These are phyloP conservation scores for Apiotrichum siamense DNA, from an alignment of 1,284 basidiomycete species.

Conservation along the genomic window DNA sequence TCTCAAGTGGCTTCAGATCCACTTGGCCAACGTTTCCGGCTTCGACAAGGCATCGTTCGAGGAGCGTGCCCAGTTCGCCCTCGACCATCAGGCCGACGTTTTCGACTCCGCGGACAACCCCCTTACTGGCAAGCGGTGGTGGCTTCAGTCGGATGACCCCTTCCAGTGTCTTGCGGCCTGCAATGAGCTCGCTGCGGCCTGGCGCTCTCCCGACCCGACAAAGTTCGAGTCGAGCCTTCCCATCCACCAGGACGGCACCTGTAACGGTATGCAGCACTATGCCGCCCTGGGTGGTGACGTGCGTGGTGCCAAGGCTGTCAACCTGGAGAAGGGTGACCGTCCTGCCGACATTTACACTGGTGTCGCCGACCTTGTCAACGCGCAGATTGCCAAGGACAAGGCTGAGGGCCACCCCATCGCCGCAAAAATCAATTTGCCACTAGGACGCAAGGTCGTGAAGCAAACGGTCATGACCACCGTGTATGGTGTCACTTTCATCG, in stretches of 20 bases:
- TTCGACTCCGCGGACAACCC: constrained; percentile 81
- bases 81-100: constrained; percentile 68
- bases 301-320: constrained; percentile 86
- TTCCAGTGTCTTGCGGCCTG: constrained; percentile 96
- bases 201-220: constrained; percentile 67
- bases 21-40: constrained; percentile 86
- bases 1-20: constrained; percentile 81
- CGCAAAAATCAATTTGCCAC: constrained; percentile 64
- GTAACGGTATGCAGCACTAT: constrained; percentile 98
- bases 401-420: constrained; percentile 57
- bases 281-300: constrained; percentile 93
- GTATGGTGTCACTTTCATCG: constrained; percentile 91
- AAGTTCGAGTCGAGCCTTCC: constrained; percentile 72
- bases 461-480: constrained; percentile 99
- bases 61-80: constrained; percentile 76
- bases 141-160: constrained; percentile 87
- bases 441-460: constrained; percentile 94
- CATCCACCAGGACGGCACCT: constrained; percentile 97
- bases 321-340: constrained; percentile 74
- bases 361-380: constrained; percentile 64
- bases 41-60: constrained; percentile 93
- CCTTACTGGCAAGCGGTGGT: constrained; percentile 75
- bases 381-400: constrained; percentile 50
- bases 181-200: constrained; percentile 73
- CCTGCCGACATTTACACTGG: constrained; percentile 95